Conservation (phyloP, 148 eudicot species). For the Nepenthes gracilis region DNA sequence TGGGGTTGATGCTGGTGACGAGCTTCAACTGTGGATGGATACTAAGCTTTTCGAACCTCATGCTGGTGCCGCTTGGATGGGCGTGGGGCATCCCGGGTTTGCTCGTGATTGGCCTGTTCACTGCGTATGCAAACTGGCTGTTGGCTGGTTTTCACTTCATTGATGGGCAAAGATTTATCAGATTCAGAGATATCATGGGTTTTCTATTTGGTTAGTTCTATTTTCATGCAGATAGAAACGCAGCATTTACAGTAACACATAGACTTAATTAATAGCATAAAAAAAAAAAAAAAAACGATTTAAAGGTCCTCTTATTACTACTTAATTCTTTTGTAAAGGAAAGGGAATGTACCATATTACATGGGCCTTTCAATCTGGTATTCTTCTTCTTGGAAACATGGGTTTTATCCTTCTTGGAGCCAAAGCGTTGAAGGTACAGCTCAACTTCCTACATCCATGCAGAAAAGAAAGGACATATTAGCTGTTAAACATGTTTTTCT, state of each 20-base stretch:
- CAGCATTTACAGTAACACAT: background rate
- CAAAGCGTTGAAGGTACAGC: slow-evolving; percentile 44
- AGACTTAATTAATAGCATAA: background rate
- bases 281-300: no score
- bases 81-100: slow-evolving; percentile 21
- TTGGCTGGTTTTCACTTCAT: slow-evolving; percentile 28
- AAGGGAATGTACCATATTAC: slow-evolving; percentile 41
- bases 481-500: background rate
- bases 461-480: background rate
- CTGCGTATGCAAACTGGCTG: slow-evolving; percentile 32
- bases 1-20: slow-evolving; percentile 25
- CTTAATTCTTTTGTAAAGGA: slow-evolving; percentile 21
- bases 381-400: slow-evolving; percentile 40
- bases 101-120: slow-evolving; percentile 15
- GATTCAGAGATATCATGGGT: slow-evolving; percentile 32
- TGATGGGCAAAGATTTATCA: slow-evolving; percentile 29
- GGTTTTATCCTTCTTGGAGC: slow-evolving; percentile 68
- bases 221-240: background rate
- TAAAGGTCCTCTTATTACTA: background rate
- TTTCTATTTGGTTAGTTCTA: slow-evolving; percentile 1
- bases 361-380: slow-evolving; percentile 32
- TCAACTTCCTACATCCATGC: background rate
- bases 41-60: slow-evolving; percentile 28
- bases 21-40: slow-evolving; percentile 33
- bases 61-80: slow-evolving; percentile 30